Evolutionary conservation across 2,329 filamentous ascomycete genomes (phyloP).

Genomic region (Apiospora rasikravindrae): DNA sequence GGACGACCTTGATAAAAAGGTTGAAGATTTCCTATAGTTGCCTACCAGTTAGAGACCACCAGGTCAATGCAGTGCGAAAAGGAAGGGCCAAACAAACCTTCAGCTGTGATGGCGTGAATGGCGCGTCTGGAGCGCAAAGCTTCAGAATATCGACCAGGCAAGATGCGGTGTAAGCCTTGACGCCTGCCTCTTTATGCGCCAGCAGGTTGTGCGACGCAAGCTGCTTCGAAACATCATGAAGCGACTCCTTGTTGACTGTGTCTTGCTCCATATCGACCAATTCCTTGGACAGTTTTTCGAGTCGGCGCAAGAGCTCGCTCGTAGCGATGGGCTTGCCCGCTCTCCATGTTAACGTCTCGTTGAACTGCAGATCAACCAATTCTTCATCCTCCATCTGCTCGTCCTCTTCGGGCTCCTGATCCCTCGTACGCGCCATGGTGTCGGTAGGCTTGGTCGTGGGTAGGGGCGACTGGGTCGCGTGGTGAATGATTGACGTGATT

Average conservation of each 20-base stretch:
- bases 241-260: conserved; percentile 79
- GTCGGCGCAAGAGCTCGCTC: conserved; percentile 78
- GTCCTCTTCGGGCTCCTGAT: conserved; percentile 33
- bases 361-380: conserved; percentile 70
- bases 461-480: conserved; percentile 7
- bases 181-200: conserved; percentile 90
- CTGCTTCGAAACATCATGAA: conserved; percentile 83
- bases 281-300: conserved; percentile 83
- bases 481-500: not conserved
- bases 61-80: conserved; percentile 4
- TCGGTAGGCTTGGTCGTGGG: not conserved
- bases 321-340: conserved; percentile 89
- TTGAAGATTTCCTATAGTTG: conserved; percentile 84
- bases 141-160: conserved; percentile 93
- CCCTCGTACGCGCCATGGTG: conserved; percentile 19
- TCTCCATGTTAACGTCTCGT: conserved; percentile 87
- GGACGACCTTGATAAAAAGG: conserved; percentile 80
- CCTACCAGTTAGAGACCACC: conserved; percentile 18
- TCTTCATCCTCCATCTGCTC: conserved; percentile 46
- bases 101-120: conserved; percentile 86
- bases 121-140: conserved; percentile 92
- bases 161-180: conserved; percentile 85
- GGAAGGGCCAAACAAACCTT: conserved; percentile 66
- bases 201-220: conserved; percentile 82
- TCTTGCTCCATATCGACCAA: conserved; percentile 87